Evolutionary conservation across 2,329 filamentous ascomycete species (phyloP), one percentile per base, ranked within the genome.

Genomic region (Cladosporium colombiae): DNA sequence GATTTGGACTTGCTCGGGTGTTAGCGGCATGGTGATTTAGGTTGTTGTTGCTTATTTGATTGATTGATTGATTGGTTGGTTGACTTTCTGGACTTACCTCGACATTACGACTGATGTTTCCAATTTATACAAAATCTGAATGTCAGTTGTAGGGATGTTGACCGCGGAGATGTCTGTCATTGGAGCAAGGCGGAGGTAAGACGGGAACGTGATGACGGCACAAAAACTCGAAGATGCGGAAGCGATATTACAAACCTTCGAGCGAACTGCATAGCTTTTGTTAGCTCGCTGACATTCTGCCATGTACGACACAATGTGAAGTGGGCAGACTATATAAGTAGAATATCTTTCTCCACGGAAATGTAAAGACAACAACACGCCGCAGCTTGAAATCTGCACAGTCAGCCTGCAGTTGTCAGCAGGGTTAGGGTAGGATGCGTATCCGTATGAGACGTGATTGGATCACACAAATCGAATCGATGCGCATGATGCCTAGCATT

Each of bases 1-100:
- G 73, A 89, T 83, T 61, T 84, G 79, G 65, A 85, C 82, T 79
- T 93, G 89, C 58, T 84, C 80, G 29, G 84, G 79, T 13, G 88
- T 88, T 66, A 92, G 80, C 65, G 84, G 55, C 75, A 77, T 76
- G 18, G 10, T 35, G 66, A 8, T 31, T 46, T 44, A n/a, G 25
- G 21, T 59, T 58, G 44, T 25, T 31, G 29, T 31, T 65, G 18
- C 2, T 5, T 40, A 16, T 1, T 44, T n/a, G 18, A 13, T 53
- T 59, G 53, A n/a, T 33, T 66, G n/a, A 21, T 4, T 46, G 40
- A 10, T 23, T 21, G 18, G 18, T 46, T 56, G 49, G 3, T 50
- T 25, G 33, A 25, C 29, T 56, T 56, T 23, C 11, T 35, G n/a
- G 5, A 63, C 35, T 46, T 33, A 46, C 50, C 6, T 31, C 18